Conservation (phyloP, 2,329 filamentous ascomycete genomes). For the Alternaria sp. region DNA sequence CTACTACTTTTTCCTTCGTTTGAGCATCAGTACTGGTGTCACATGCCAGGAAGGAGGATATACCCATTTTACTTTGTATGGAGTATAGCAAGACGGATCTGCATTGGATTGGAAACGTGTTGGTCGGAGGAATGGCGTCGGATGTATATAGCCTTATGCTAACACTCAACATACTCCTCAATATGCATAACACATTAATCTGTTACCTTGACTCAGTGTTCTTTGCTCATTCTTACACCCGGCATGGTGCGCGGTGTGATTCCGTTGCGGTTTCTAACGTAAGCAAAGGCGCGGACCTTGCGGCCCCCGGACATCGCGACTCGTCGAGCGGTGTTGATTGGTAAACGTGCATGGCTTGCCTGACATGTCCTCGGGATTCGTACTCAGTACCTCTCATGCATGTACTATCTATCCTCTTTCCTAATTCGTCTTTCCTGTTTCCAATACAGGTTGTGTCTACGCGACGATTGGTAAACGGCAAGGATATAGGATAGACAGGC, state of each 20-base stretch:
- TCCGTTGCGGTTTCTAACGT: background rate
- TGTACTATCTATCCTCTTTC: background rate
- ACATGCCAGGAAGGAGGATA: conserved; percentile 2
- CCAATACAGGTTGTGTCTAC: background rate
- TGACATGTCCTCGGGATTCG: background rate
- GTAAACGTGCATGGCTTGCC: background rate
- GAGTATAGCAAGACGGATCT: conserved; percentile 1
- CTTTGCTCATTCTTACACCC: fast-evolving
- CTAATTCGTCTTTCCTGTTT: background rate
- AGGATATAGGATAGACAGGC: background rate
- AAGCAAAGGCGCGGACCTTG: background rate
- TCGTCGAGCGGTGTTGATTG: background rate
- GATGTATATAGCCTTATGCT: background rate
- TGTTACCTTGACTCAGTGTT: background rate
- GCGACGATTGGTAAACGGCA: background rate
- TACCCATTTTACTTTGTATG: conserved; percentile 17
- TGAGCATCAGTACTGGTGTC: conserved; percentile 6
- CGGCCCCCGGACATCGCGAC: background rate
- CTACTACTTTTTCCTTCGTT: background rate
- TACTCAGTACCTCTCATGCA: background rate
- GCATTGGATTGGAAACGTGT: background rate
- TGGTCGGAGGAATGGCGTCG: background rate
- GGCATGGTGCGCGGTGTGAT: background rate
- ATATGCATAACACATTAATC: background rate
- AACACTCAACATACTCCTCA: background rate